Evolutionary conservation across 2,329 filamentous ascomycete species (phyloP), one percentile per base, ranked within the genome.

Genomic region (Trichoderma guizhouense): DNA sequence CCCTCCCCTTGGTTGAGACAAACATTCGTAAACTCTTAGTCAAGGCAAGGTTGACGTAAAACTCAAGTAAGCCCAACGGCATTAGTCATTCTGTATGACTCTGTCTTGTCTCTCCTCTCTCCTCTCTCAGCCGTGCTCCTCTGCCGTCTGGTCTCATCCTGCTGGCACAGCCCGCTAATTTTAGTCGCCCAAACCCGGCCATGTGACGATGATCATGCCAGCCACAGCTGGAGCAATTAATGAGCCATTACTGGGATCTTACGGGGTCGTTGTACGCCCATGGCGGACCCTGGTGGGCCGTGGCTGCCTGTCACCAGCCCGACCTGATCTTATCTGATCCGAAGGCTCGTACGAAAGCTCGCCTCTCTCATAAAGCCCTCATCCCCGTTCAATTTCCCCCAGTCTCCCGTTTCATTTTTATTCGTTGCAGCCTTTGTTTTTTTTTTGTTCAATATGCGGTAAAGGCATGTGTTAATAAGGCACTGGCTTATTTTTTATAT

Each of bases 301-400:
- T 72, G 69, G 69, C 47, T 71, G 68, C 69, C 55, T 65, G 69
- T 68, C 57, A 62, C n/a, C 63, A 39, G 51, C 60, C 43, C 51
- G 57, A 58, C 67, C 55, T 24, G 64, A 69, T 72, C 71, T 72
- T 72, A 72, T 72, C 71, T 63, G 71, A 72, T 72, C 57, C 68
- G 61, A 55, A 39, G 26, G 26, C 43, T 63, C 47, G 32, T 70
- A 43, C 60, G 68, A 63, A 71, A 60, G 57, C 18, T 60, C 57
- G 58, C 43, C 34, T 43, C 39, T 36, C 51, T 57, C 61, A 64
- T 71, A 71, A 71, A 71, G 58, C 60, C 30, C 68, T 71, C 68
- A 71, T n/a, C 51, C 68, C 68, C 58, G 15, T 43, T 53, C 34
- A 14, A n/a, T 34, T 63, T 18, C 28, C 8, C 12, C 28, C 26